Conservation (phyloP, 805 yeast genomes). For the Barnettozyma sucrosica region DNA sequence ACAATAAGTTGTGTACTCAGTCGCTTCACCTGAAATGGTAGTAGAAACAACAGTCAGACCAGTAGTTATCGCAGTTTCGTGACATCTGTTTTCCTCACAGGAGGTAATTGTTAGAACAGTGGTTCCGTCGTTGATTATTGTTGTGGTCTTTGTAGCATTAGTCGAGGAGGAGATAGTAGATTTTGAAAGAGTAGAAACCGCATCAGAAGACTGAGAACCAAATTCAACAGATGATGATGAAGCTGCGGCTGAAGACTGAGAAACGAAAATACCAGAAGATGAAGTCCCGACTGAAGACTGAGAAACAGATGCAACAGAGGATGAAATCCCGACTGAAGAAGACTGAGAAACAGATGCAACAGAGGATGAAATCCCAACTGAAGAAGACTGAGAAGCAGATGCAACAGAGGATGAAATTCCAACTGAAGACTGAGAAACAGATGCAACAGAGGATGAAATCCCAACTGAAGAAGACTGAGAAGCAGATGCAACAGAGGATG, state of each 20-base stretch:
- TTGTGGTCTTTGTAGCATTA: background rate
- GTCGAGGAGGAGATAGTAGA: background rate
- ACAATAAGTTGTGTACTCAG: constrained; percentile 24
- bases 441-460: background rate
- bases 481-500: too few relatives aligned
- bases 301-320: background rate
- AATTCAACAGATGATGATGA: too few relatives aligned
- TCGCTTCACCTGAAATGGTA: constrained; percentile 26
- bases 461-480: too few relatives aligned
- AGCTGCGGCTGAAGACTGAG: too few relatives aligned
- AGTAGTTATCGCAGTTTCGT: constrained; percentile 23
- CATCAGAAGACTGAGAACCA: background rate
- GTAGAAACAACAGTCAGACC: constrained; percentile 29
- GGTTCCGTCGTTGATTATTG: background rate
- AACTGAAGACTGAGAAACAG: background rate
- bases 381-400: background rate
- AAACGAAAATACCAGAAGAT: too few relatives aligned
- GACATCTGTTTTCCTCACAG: constrained; percentile 26
- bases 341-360: background rate
- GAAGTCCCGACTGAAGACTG: background rate
- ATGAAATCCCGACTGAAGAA: background rate
- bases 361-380: background rate
- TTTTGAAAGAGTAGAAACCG: too few relatives aligned
- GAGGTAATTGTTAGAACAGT: constrained; percentile 21
- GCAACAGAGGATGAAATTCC: background rate